Evolutionary conservation across 768 basidiomycete species (phyloP).

Genomic region (Termitomyces sp.): DNA sequence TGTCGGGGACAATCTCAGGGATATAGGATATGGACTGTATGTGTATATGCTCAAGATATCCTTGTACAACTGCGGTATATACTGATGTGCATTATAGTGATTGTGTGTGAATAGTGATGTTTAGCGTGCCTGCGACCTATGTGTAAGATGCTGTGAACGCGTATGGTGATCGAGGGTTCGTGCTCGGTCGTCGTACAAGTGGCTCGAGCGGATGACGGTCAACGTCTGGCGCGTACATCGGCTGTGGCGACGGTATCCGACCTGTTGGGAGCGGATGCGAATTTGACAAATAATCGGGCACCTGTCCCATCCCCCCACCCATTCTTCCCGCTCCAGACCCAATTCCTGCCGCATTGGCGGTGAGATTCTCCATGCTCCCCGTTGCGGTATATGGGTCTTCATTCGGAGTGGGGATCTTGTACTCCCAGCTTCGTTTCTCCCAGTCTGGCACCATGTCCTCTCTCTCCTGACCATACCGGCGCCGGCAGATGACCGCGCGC

Average conservation of each 20-base stretch:
- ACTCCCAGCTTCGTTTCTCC: slow-evolving; percentile 60
- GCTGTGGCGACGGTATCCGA: slow-evolving; percentile 19
- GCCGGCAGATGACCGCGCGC: slow-evolving; percentile 46
- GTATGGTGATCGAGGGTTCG: slow-evolving; percentile 15
- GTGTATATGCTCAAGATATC: slow-evolving; percentile 6
- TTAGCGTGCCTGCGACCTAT: slow-evolving; percentile 4
- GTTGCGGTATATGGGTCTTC: slow-evolving; percentile 48
- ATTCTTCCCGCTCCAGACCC: slow-evolving; percentile 11
- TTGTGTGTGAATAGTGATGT: slow-evolving; percentile 13
- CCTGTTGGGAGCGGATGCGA: slow-evolving; percentile 7
- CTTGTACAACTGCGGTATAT: slow-evolving; percentile 2
- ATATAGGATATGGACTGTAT: slow-evolving; percentile 14
- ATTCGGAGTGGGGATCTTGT: slow-evolving; percentile 44
- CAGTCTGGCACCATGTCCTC: slow-evolving; percentile 68
- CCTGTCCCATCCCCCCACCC: slow-evolving; percentile 2
- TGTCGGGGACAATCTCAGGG: not conserved
- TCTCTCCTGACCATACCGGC: slow-evolving; percentile 30
- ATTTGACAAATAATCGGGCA: slow-evolving; percentile 6
- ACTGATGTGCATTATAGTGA: slow-evolving; percentile 7
- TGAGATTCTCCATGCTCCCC: slow-evolving; percentile 37
- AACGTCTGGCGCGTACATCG: slow-evolving; percentile 23
- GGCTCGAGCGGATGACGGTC: slow-evolving; percentile 37
- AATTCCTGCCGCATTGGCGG: slow-evolving; percentile 22
- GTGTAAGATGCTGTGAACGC: slow-evolving; percentile 11
- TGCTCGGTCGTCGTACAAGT: slow-evolving; percentile 32